Base-by-base conservation (phyloP, 1,284 basidiomycete species). In the Malassezia restricta region DNA sequence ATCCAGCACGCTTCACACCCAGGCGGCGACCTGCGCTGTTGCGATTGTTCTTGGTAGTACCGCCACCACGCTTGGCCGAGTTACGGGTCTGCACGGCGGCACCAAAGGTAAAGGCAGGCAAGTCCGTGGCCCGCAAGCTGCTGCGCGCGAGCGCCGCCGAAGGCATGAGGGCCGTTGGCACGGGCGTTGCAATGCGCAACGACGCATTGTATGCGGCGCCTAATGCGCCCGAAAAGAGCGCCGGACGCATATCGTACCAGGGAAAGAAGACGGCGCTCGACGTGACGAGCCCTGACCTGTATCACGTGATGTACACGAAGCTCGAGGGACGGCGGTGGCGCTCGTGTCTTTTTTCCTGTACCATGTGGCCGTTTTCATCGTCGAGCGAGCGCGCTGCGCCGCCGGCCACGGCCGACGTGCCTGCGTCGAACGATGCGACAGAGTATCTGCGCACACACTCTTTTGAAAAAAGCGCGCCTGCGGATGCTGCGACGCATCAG, bases 401-500 rank as follows among this genome's bases (percentile, higher is more conserved):
- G 43, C 35, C 32, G 20, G 20, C 9, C 29, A 24, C 29, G 20
- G 28, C 24, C 15, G 12, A 12, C 11, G 20, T 44, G 6, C 20
- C 41, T 6, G 47, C 47, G 32, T 27, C 46, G 14, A 35, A 29
- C 24, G 15, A 28, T n/a, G 27, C 24, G 6, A 41, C 63, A 15
- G 54, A 58, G 44, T 64, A 63, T 51, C 56, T 66, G 17, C 62
- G 64, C 37, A 54, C 54, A 45, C 62, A 64, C 50, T 27, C 56
- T 17, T 66, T 64, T 38, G 51, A 56, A 32, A 56, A 56, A 40
- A 48, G 56, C 8, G 43, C 54, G 29, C 41, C 48, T 17, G 35
- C 11, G 12, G 40, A 51, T 20, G 74, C 74, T 45, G 85, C 86
- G 76, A 65, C 28, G 77, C 94, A 64, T 89, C 94, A 76, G 91